phyloP scores from a whole-genome alignment of 257 asterid genomes.

The Oldenlandia corymbosa region DNA sequence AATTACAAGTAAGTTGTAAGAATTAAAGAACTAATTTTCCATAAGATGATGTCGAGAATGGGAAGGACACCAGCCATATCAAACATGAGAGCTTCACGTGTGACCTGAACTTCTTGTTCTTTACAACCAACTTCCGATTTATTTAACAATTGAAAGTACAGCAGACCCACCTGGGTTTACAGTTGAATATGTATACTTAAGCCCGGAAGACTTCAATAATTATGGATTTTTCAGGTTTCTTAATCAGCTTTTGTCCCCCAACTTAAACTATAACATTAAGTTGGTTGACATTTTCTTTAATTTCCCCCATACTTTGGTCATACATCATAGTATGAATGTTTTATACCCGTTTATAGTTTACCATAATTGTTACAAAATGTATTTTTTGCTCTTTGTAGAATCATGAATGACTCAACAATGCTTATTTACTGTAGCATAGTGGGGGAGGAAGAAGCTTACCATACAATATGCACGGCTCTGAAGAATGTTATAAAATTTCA shows the following conservation, averaged over 20 bases:
- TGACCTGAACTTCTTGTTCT: conserved; percentile 37
- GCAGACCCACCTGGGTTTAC: conserved; percentile 26
- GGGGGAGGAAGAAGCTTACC: too few relatives aligned
- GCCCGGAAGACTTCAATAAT: conserved; percentile 16
- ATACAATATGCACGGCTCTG: too few relatives aligned
- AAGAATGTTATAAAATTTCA: too few relatives aligned
- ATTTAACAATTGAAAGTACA: conserved; percentile 17
- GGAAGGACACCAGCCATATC: conserved; percentile 16
- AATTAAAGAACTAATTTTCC: conserved; percentile 3
- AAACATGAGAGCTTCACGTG: conserved; percentile 70
- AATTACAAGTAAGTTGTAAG: too few relatives aligned
- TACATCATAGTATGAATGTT: not conserved
- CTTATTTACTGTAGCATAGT: too few relatives aligned
- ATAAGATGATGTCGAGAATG: conserved; percentile 24
- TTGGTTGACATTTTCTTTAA: not conserved
- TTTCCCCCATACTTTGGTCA: not conserved
- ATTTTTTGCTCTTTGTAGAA: too few relatives aligned
- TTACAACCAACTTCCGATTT: conserved; percentile 8
- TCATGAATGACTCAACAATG: too few relatives aligned
- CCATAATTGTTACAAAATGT: too few relatives aligned
- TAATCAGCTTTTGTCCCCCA: conserved; percentile 12
- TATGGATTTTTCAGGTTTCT: conserved; percentile 8
- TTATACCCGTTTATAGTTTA: too few relatives aligned
- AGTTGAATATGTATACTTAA: conserved; percentile 20
- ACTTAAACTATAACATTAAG: not conserved